Conservation (phyloP, 2,329 filamentous ascomycete genomes). For the Trichoderma oligosporum region DNA sequence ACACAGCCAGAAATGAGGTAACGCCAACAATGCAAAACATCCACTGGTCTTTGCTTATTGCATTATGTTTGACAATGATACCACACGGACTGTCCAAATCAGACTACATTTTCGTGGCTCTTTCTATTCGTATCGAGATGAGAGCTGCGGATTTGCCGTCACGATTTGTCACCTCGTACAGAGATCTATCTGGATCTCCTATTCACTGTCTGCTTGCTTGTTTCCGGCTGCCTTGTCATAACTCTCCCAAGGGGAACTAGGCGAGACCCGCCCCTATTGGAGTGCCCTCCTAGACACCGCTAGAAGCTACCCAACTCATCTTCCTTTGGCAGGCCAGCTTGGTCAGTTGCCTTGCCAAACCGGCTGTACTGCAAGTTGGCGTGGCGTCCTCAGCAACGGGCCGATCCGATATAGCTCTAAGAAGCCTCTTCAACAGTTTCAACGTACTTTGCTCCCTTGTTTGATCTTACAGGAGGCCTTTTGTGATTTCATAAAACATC, state of each 20-base stretch:
- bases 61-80: not conserved
- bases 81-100: not conserved
- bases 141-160: conserved; percentile 9
- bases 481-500: not conserved
- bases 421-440: conserved; percentile 19
- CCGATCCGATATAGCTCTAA: conserved; percentile 29
- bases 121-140: not conserved
- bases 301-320: not conserved
- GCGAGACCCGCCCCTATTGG: not conserved
- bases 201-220: not conserved
- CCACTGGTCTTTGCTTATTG: conserved; percentile 6
- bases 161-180: conserved; percentile 21
- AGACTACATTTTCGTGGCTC: not conserved
- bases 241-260: not conserved
- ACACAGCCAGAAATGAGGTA: conserved; percentile 3
- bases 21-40: conserved; percentile 20
- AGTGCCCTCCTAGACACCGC: not conserved
- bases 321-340: not conserved
- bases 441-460: conserved; percentile 15
- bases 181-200: conserved; percentile 21
- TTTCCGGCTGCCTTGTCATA: not conserved
- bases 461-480: conserved; percentile 10
- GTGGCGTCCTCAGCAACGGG: conserved; percentile 24
- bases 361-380: not conserved
- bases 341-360: not conserved